Conservation (phyloP, 441 rosid species). For the Brassica balearica region DNA sequence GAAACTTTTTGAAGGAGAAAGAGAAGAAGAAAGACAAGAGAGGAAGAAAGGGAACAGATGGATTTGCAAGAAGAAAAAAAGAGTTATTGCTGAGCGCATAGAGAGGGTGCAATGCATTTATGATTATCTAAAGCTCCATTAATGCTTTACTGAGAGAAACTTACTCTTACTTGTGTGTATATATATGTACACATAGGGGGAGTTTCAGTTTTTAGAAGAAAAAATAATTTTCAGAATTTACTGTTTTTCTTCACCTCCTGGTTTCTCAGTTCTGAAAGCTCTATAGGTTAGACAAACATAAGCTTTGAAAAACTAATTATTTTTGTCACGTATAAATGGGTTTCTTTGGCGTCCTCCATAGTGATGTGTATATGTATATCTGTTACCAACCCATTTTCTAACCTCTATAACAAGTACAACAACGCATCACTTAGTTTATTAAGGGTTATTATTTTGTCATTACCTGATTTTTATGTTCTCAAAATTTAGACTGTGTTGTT, state of each 20-base stretch:
- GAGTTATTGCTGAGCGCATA: conserved; percentile 69
- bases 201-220: conserved; percentile 30
- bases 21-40: conserved; percentile 25
- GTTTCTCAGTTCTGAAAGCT: conserved; percentile 16
- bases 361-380: conserved; percentile 22
- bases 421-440: conserved; percentile 4
- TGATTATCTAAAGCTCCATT: conserved; percentile 56
- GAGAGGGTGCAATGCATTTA: conserved; percentile 85
- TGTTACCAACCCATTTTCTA: conserved; percentile 22
- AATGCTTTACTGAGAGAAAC: conserved; percentile 54
- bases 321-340: not conserved
- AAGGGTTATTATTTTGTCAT: not conserved
- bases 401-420: conserved; percentile 20
- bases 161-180: conserved; percentile 23
- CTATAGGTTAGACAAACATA: conserved; percentile 1
- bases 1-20: conserved; percentile 18
- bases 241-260: conserved; percentile 15
- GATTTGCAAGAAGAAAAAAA: conserved; percentile 48
- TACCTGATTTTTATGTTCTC: conserved; percentile 12
- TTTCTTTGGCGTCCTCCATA: conserved; percentile 17
- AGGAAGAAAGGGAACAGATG: conserved; percentile 45
- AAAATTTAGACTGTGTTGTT: conserved; percentile 5
- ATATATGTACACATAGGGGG: not conserved
- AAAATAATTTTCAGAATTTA: not conserved
- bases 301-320: conserved; percentile 4